Conservation (phyloP, 177 flowering plant genomes). For the Tripterygium wilfordii region DNA sequence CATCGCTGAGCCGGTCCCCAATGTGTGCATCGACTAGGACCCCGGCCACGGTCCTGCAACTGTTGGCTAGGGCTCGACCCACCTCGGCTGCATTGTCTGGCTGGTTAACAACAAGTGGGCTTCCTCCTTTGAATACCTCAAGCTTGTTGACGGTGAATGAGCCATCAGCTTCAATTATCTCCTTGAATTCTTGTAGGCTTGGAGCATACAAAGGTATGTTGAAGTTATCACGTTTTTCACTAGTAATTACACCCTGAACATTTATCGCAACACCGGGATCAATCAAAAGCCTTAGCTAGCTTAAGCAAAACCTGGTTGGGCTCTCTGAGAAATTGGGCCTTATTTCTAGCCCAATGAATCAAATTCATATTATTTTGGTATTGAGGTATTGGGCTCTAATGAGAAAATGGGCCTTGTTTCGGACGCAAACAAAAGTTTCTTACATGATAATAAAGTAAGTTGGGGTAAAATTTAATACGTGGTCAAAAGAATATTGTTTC, state of each 20-base stretch:
- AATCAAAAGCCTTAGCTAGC: too few species aligned
- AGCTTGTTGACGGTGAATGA: slow-evolving; percentile 63
- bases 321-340: too few species aligned
- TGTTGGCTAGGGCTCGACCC: slow-evolving; percentile 70
- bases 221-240: slow-evolving; percentile 66
- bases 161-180: slow-evolving; percentile 73
- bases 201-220: slow-evolving; percentile 86
- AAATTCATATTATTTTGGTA: too few species aligned
- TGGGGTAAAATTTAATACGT: too few species aligned
- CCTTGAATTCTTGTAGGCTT: slow-evolving; percentile 78
- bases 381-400: too few species aligned
- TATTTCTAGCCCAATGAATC: too few species aligned
- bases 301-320: too few species aligned
- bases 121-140: slow-evolving; percentile 72
- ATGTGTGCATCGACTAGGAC: slow-evolving; percentile 86
- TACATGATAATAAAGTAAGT: too few species aligned
- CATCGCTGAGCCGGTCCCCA: slow-evolving; percentile 62
- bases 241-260: slow-evolving; percentile 47
- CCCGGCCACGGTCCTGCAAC: slow-evolving; percentile 70
- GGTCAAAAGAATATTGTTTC: too few species aligned
- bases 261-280: too few species aligned
- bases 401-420: too few species aligned
- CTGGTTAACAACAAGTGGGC: slow-evolving; percentile 68
- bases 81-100: slow-evolving; percentile 77
- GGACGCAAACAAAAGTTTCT: too few species aligned